Base-by-base conservation (phyloP, 2,329 filamentous ascomycete species). In the Phialophora expanda region DNA sequence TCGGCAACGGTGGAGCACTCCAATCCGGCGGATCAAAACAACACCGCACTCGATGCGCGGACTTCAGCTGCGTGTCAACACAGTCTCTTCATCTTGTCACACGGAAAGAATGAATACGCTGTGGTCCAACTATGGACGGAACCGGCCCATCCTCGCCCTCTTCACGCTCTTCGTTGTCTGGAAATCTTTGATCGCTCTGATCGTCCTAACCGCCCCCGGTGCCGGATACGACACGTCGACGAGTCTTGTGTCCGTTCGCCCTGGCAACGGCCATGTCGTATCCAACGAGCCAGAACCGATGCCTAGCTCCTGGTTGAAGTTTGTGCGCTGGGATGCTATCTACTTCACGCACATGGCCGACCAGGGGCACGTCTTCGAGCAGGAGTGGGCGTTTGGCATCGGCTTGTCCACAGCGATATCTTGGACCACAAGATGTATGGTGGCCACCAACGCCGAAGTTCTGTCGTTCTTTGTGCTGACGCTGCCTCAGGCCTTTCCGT, bases 351-450 rank as follows among this genome's bases (percentile, higher is more conserved):
- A 82, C 61, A 78, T 82, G 62, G 84, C 85, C 2, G 75, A 82
- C 62, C 76, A 83, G 30, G 86, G 85, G 5, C 84, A 87, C 69
- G 69, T 86, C 1, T 85, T 82, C 74, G 87, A 89, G 74, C 87
- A 89, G 75, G 86, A 89, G 75, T 89, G 87, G 87, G 87, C 87
- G 1, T 89, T 88, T 76, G 85, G 86, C 58, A 85, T 83, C 78
- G 80, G 81, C 9, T 84, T 85, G 66, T 67, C 67, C 5, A 64
- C 66, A 17, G 44, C 50, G 5, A 48, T 68, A 34, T 65, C 55
- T 12, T 66, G 61, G 66, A 71, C 30, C 30, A 38, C 41, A 8
- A 66, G 62, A 77, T 73, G 73, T 54, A 69, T 41, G 28, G 48
- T 30, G 14, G 5, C 20, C 6, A 26, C 22, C 14, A 28, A 8